Conservation (phyloP, 78 protist species). For the Dictyostelium firmibasis region DNA sequence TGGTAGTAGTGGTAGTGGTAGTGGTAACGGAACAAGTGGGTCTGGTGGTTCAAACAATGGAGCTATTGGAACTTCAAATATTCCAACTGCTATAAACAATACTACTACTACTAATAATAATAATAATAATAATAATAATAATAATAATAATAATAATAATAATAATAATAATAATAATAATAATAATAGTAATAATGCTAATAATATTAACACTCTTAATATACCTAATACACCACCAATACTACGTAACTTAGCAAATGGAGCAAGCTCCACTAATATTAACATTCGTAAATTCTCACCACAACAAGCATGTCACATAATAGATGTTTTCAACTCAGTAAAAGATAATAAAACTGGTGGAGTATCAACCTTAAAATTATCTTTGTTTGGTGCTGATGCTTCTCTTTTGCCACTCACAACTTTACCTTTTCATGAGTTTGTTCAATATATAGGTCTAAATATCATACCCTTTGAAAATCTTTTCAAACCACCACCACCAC, state of each 20-base stretch:
- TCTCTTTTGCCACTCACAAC: conserved; percentile 49
- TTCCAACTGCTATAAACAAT: no score
- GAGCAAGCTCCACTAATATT: not conserved
- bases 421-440: conserved; percentile 76
- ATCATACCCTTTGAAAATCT: conserved; percentile 58
- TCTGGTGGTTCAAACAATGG: no score
- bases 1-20: no score
- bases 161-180: not conserved
- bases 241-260: not conserved
- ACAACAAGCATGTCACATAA: conserved; percentile 43
- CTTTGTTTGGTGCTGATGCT: conserved; percentile 70
- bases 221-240: not conserved
- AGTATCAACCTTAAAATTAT: conserved; percentile 26
- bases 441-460: conserved; percentile 49
- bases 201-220: not conserved
- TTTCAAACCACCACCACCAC: not conserved
- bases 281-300: conserved; percentile 35
- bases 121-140: not conserved
- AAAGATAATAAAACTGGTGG: conserved; percentile 71
- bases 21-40: not conserved
- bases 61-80: no score
- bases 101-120: not conserved
- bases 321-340: conserved; percentile 48
- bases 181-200: not conserved
- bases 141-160: not conserved